Conservation (phyloP, 1,139 yeast genomes). For the Lodderomyces elongisporus region DNA sequence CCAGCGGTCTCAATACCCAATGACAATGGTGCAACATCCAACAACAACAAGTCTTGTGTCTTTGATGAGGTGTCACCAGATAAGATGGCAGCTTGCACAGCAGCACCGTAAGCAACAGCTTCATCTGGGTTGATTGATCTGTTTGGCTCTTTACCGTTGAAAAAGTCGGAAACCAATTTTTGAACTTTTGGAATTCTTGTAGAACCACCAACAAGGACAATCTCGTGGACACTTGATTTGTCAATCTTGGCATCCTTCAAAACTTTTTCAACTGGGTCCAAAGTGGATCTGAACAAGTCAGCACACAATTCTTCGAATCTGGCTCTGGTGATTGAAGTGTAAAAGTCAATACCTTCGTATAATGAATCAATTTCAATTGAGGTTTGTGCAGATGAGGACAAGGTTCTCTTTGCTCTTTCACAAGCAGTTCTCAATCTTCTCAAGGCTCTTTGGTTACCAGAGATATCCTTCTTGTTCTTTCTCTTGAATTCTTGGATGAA, state of each 20-base stretch:
- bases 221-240: slow-evolving; percentile 86
- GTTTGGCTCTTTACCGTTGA: slow-evolving; percentile 94
- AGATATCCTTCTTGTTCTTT: slow-evolving; percentile 91
- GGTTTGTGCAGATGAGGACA: slow-evolving; percentile 93
- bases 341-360: slow-evolving; percentile 94
- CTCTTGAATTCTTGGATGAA: slow-evolving; percentile 93
- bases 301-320: slow-evolving; percentile 97
- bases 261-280: slow-evolving; percentile 97
- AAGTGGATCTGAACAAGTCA: slow-evolving; percentile 93
- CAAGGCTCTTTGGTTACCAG: slow-evolving; percentile 89
- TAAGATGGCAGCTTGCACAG: slow-evolving; percentile 93
- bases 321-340: slow-evolving; percentile 95
- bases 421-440: slow-evolving; percentile 98
- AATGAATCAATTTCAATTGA: slow-evolving; percentile 95
- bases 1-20: slow-evolving; percentile 97
- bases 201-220: slow-evolving; percentile 98
- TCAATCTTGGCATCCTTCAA: slow-evolving; percentile 90
- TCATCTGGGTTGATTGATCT: slow-evolving; percentile 98
- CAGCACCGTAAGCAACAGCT: slow-evolving; percentile 98
- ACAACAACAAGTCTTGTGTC: slow-evolving; percentile 78
- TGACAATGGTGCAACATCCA: slow-evolving; percentile 91
- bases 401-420: slow-evolving; percentile 98
- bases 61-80: slow-evolving; percentile 57
- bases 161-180: slow-evolving; percentile 94
- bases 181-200: slow-evolving; percentile 99